Conservation (phyloP, 495 filamentous ascomycete species). For the Trichoderma gamsii region DNA sequence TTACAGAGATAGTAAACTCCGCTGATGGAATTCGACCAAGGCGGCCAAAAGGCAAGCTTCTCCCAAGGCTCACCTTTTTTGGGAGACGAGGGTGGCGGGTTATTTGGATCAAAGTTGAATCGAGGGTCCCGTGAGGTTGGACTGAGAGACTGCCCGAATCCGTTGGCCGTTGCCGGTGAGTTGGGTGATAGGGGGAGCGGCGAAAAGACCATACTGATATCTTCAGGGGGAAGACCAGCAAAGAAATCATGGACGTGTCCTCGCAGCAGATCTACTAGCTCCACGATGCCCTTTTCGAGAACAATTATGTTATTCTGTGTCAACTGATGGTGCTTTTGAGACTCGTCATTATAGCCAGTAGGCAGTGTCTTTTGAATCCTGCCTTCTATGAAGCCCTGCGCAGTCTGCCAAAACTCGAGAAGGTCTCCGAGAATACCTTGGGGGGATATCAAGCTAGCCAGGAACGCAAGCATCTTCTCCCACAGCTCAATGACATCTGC, state of each 20-base stretch:
- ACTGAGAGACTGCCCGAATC: conserved; percentile 42
- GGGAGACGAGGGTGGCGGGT: conserved; percentile 69
- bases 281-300: conserved; percentile 69
- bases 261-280: conserved; percentile 74
- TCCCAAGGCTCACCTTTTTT: conserved; percentile 79
- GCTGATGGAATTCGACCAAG: conserved; percentile 81
- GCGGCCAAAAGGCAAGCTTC: conserved; percentile 95
- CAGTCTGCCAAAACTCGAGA: conserved; percentile 87
- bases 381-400: conserved; percentile 83
- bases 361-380: conserved; percentile 76
- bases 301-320: conserved; percentile 61
- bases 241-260: conserved; percentile 76
- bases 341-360: conserved; percentile 75
- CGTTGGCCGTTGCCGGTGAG: conserved; percentile 48
- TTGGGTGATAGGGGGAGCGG: conserved; percentile 67
- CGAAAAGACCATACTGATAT: conserved; percentile 77
- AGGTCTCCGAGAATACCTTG: conserved; percentile 83
- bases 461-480: conserved; percentile 70
- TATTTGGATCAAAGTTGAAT: conserved; percentile 72
- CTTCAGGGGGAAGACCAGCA: conserved; percentile 82
- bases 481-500: conserved; percentile 78
- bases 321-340: conserved; percentile 76
- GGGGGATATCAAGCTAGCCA: conserved; percentile 65
- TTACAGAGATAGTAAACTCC: conserved; percentile 79
- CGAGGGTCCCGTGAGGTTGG: conserved; percentile 55